Base-by-base conservation (phyloP, 1,139 yeast species). In the Kodamaea derodonti region DNA sequence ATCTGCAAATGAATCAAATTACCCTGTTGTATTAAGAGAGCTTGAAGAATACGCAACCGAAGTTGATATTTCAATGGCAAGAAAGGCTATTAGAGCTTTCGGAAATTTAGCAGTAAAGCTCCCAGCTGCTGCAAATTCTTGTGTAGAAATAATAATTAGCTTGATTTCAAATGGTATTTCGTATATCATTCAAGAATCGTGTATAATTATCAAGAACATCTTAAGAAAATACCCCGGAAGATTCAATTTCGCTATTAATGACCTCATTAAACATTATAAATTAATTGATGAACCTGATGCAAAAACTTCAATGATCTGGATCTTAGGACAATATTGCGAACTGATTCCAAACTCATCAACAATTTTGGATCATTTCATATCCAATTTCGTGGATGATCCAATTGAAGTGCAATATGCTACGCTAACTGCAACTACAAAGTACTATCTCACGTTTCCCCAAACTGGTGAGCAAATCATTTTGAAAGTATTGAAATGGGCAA, bases 71-170 rank as follows among this genome's bases (percentile, higher is more conserved):
- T 83, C 85, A 37, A 84, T 86, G 80, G 86, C 94, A 1, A 66
- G 95, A 36, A 86, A 87, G 49, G 87, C 97, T 0, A 81, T 90
- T 3, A 65, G 95, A 38, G 95, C 96, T 0, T 80, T 92, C 45
- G 97, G 97, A 2, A 85, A 87, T 48, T 64, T 92, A 25, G 95
- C 96, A 0, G 80, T 88, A 22, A 87, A 86, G 49, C 62, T 87
- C 17, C 52, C 56, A 8, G 75, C 63, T 33, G 66, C 73, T 1
- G 79, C 92, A 0, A 63, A 70, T 8, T 67, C 70, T 25, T 85
- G 95, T 55, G 83, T 84, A 5, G 74, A 74, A 12, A 76, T 78
- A 1, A 58, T 88, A 5, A 51, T 78, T 33, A 82, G 75, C 29
- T 65, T 87, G 39, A 61, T 83, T 1, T 66, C 80, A 2, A 80